Base-by-base conservation (phyloP, 2,329 filamentous ascomycete genomes). In the Ceratocystis smalleyi region DNA sequence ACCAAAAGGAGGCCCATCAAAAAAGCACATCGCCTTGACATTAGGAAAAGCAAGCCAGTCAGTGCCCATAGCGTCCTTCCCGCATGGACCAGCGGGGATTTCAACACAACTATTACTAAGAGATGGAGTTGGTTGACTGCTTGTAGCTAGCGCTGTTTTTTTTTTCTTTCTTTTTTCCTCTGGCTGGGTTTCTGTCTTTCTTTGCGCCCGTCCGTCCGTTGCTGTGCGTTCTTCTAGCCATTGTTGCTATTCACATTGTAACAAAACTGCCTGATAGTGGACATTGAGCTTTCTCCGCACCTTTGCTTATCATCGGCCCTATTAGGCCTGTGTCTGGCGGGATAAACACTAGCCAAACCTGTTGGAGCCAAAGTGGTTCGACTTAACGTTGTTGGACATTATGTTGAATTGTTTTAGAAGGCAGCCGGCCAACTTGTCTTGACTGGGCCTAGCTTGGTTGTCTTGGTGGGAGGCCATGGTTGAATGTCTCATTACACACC, bases 11-110 rank as follows among this genome's bases (percentile, higher is more conserved):
- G 51, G 51, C 51, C 51, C 51, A 55, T 32, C 24, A 54, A 54
- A 54, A 54, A 54, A 30, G 49, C 49, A 54, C 49, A 27, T 54
- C 49, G 51, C 51, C 22, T 27, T 55, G 51, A 55, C 51, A 55
- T 27, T 15, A 27, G 22, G 22, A n/a, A 30, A n/a, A n/a, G 8
- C 24, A 55, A 15, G 51, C 24, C 51, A 55, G 51, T 2, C 51
- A 15, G 24, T 27, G 32, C 8, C 17, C 51, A 55, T 19, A 22
- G 51, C 51, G 51, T 55, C 17, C 45, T 55, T 15, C 51, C 22
- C 19, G 51, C 51, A 55, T 55, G 32, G 51, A 17, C 51, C 51
- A 55, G 6, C 22, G 51, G 51, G 24, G 24, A 27, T 55, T 55
- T 55, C 17, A 55, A 55, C 24, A 27, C 22, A 55, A 27, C 22